These are phyloP conservation scores for Tilletia horrida DNA, from an alignment of 1,284 basidiomycete species.

Conservation along the genomic window DNA sequence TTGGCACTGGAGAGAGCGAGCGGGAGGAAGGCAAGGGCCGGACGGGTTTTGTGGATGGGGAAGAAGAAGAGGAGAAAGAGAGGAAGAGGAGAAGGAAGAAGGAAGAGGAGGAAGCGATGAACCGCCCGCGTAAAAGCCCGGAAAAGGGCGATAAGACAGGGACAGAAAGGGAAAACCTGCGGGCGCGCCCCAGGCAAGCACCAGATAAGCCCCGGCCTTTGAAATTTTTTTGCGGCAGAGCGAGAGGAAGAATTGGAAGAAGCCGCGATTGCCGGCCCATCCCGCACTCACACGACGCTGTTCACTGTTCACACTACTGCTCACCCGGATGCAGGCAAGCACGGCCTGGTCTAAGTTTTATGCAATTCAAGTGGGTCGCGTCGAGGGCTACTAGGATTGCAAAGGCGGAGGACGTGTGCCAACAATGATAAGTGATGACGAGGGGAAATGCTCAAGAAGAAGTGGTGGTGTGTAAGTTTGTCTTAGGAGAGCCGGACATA, in stretches of 20 bases:
- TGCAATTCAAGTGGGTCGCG: no score
- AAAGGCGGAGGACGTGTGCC: no score
- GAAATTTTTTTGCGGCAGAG: no score
- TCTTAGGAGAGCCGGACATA: background rate
- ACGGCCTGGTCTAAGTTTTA: no score
- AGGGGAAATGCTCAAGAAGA: constrained; percentile 28
- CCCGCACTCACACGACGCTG: no score
- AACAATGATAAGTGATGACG: background rate
- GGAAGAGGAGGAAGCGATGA: background rate
- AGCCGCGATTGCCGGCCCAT: no score
- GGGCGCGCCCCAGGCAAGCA: no score
- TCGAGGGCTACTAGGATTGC: no score
- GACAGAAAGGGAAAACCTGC: background rate
- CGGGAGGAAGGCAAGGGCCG: background rate
- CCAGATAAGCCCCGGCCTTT: no score
- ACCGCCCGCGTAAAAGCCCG: background rate
- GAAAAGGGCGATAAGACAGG: background rate
- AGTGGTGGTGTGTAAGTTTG: background rate
- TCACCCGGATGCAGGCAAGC: no score
- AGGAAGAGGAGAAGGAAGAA: constrained; percentile 15
- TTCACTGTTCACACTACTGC: no score
- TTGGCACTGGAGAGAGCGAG: background rate
- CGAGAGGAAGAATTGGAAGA: no score
- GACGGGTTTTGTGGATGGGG: constrained; percentile 21
- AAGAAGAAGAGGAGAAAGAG: constrained; percentile 20